A percentile compares a stretch with the other conserved stretches of the same genome.
These are phyloP conservation scores for Metschnikowia sp. DNA, from an alignment of 805 yeast genomes.

Conservation along the genomic window DNA sequence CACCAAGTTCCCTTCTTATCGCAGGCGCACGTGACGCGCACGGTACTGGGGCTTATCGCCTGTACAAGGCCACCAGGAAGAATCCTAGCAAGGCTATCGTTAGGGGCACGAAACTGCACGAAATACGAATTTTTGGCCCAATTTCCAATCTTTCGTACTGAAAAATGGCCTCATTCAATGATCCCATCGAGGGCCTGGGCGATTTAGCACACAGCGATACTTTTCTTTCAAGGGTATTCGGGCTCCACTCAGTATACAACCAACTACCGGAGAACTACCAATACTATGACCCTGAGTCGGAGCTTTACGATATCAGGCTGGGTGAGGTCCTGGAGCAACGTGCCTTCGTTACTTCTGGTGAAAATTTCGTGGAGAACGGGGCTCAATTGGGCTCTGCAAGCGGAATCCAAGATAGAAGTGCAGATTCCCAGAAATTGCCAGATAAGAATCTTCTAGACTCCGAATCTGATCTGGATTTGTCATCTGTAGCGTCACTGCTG, in stretches of 20 bases:
- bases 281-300: constrained; percentile 34
- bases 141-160: too few species aligned
- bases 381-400: neutral
- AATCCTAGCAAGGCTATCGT: too few species aligned
- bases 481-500: constrained; percentile 20
- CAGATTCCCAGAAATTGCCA: constrained; percentile 2
- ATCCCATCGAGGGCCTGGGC: neutral
- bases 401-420: too few species aligned
- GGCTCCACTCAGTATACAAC: constrained; percentile 44
- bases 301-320: constrained; percentile 5
- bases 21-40: too few species aligned
- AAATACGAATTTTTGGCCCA: too few species aligned
- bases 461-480: constrained; percentile 34
- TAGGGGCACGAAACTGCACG: too few species aligned
- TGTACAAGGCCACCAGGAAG: too few species aligned
- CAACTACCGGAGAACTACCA: constrained; percentile 38
- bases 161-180: too few species aligned
- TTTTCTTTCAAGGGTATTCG: constrained; percentile 63
- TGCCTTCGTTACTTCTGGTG: too few species aligned
- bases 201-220: constrained; percentile 38
- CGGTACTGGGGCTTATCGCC: too few species aligned
- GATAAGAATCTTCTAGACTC: constrained; percentile 27
- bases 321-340: constrained; percentile 3
- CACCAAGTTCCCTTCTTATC: too few species aligned
- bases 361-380: neutral